Conservation (phyloP, 2,329 filamentous ascomycete species). For the Aureobasidium sp. region DNA sequence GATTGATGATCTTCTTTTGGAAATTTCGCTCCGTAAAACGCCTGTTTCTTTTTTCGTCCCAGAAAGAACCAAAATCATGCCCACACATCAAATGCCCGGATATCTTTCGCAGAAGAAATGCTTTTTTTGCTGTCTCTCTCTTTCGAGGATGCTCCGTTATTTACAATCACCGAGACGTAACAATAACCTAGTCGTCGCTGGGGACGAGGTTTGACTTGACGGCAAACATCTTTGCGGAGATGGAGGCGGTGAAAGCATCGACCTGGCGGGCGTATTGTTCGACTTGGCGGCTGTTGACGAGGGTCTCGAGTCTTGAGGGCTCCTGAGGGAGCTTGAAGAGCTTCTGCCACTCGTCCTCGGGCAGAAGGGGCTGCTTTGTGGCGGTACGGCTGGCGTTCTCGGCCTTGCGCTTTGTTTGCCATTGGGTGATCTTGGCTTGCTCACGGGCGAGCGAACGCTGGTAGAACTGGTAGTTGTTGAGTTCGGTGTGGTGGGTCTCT, state of each 20-base stretch:
- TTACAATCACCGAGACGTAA: neutral
- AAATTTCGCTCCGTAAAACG: constrained; percentile 10
- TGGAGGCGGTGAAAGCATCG: constrained; percentile 86
- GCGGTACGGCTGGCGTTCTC: constrained; percentile 81
- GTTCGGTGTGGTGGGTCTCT: constrained; percentile 94
- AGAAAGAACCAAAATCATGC: neutral
- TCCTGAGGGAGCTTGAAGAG: constrained; percentile 97
- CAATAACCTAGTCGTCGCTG: constrained; percentile 32
- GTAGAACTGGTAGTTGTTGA: constrained; percentile 99
- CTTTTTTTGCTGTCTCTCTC: neutral
- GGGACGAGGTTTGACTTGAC: constrained; percentile 64
- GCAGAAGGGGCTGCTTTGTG: constrained; percentile 79
- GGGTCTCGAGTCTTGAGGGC: constrained; percentile 83
- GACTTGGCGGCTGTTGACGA: constrained; percentile 91
- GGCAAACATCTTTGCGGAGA: constrained; percentile 96
- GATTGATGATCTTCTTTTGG: constrained; percentile 8
- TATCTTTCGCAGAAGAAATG: constrained; percentile 9
- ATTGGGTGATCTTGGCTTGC: constrained; percentile 91
- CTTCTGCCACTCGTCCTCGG: constrained; percentile 97
- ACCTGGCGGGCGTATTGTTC: constrained; percentile 98
- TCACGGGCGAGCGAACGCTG: constrained; percentile 88
- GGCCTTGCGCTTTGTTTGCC: constrained; percentile 93
- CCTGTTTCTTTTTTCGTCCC: neutral
- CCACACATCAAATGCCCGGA: constrained; percentile 7
- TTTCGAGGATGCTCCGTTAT: constrained; percentile 1